Evolutionary conservation across 768 basidiomycete species (phyloP).

Genomic region (Pulveroboletus ravenelii): DNA sequence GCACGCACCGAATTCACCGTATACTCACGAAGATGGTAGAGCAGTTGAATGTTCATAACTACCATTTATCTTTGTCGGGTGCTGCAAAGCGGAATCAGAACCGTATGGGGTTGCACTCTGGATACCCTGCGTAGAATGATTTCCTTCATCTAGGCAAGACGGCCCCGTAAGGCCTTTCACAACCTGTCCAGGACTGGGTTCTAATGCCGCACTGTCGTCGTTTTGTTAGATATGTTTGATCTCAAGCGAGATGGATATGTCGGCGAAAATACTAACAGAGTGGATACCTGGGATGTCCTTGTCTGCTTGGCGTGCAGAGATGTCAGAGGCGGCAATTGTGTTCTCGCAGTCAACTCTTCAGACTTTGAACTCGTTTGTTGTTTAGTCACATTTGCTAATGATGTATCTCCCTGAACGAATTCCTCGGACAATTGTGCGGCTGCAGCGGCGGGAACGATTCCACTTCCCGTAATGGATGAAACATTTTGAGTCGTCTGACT

Average conservation of each 20-base stretch:
- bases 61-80: too few species aligned
- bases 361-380: too few species aligned
- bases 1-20: too few species aligned
- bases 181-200: not conserved
- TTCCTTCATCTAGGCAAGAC: not conserved
- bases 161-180: not conserved
- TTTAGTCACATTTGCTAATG: not conserved
- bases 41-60: not conserved
- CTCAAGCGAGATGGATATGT: too few species aligned
- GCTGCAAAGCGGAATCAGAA: not conserved
- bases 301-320: not conserved
- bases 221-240: not conserved
- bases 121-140: not conserved
- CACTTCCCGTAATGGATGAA: not conserved
- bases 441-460: not conserved
- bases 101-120: not conserved
- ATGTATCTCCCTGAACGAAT: not conserved
- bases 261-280: not conserved
- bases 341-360: too few species aligned
- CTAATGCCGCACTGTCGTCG: not conserved
- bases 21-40: constrained; percentile 1
- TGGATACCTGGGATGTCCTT: not conserved
- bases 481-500: not conserved
- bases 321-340: not conserved
- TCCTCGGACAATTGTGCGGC: not conserved